Evolutionary conservation across 1,284 basidiomycete genomes (phyloP).

Genomic region (Pascua sp.): DNA sequence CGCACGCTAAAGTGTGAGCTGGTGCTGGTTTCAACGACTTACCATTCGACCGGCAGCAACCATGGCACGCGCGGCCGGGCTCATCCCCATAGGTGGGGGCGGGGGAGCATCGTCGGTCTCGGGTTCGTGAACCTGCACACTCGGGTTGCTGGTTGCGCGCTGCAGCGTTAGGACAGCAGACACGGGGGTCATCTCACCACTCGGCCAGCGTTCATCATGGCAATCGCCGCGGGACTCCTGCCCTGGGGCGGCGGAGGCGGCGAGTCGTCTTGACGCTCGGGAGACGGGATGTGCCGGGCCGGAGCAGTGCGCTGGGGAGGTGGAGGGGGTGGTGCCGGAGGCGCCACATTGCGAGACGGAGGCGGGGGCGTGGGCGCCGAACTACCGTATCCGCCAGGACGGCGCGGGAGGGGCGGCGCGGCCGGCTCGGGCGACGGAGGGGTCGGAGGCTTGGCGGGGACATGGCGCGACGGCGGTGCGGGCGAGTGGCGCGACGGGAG

Average conservation of each 20-base stretch:
- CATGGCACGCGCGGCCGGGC: constrained; percentile 32
- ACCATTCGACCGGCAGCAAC: constrained; percentile 6
- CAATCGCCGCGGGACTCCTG: background rate
- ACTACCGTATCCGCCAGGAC: constrained; percentile 32
- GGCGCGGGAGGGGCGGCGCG: constrained; percentile 27
- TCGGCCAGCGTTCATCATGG: no score
- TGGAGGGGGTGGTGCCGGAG: constrained; percentile 17
- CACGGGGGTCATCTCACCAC: constrained; percentile 15
- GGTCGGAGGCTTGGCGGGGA: constrained; percentile 25
- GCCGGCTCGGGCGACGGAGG: constrained; percentile 12
- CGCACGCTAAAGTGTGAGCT: constrained; percentile 1
- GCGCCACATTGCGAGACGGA: constrained; percentile 6
- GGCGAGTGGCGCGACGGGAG: constrained; percentile 33
- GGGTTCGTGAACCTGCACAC: no score
- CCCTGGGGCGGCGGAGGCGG: background rate
- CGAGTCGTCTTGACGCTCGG: no score
- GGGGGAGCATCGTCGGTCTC: constrained; percentile 26
- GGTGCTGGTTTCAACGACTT: background rate
- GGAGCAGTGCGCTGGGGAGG: constrained; percentile 10
- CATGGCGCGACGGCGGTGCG: constrained; percentile 21
- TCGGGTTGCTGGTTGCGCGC: no score
- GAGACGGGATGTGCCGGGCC: background rate
- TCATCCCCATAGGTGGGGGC: constrained; percentile 30
- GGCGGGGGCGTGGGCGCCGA: constrained; percentile 52
- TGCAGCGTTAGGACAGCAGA: no score